Evolutionary conservation across 352 stramenopile genomes (phyloP).

Genomic region (Phytophthora megakarya): DNA sequence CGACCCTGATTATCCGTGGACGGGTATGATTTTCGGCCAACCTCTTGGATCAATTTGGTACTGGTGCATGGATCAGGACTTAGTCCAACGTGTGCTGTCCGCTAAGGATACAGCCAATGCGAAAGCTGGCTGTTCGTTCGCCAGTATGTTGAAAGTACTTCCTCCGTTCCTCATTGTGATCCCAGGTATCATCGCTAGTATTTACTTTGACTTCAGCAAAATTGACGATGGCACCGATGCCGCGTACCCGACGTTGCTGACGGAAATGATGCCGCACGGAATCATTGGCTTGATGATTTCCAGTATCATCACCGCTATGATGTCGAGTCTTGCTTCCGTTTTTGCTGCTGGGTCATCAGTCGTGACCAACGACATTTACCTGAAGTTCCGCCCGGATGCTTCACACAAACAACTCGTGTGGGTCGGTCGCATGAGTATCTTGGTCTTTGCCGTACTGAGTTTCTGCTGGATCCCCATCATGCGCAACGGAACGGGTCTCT

Average conservation of each 20-base stretch:
- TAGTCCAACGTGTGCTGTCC: slow-evolving; percentile 71
- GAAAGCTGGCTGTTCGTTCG: slow-evolving; percentile 58
- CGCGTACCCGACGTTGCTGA: slow-evolving; percentile 70
- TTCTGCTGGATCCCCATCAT: slow-evolving; percentile 77
- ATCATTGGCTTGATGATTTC: slow-evolving; percentile 69
- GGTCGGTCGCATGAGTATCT: slow-evolving; percentile 57
- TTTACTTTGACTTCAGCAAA: slow-evolving; percentile 65
- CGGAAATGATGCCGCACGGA: slow-evolving; percentile 68
- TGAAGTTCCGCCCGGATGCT: slow-evolving; percentile 53
- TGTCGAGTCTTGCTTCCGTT: slow-evolving; percentile 69
- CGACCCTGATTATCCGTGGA: slow-evolving; percentile 71
- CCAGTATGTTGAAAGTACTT: slow-evolving; percentile 66
- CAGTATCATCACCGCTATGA: slow-evolving; percentile 76
- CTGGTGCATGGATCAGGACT: slow-evolving; percentile 77
- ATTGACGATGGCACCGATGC: slow-evolving; percentile 56
- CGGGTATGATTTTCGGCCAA: slow-evolving; percentile 70
- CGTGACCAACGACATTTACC: slow-evolving; percentile 71
- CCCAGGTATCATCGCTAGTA: slow-evolving; percentile 61
- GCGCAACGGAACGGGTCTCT: slow-evolving; percentile 58
- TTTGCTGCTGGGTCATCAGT: slow-evolving; percentile 66
- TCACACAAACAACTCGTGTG: slow-evolving; percentile 65
- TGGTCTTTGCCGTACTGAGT: slow-evolving; percentile 53
- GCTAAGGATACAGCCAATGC: slow-evolving; percentile 70
- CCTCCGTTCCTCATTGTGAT: slow-evolving; percentile 75
- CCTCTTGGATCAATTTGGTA: slow-evolving; percentile 70